These are phyloP conservation scores for Vachellia pachyceras DNA, from an alignment of 306 rosid species.

Conservation along the genomic window DNA sequence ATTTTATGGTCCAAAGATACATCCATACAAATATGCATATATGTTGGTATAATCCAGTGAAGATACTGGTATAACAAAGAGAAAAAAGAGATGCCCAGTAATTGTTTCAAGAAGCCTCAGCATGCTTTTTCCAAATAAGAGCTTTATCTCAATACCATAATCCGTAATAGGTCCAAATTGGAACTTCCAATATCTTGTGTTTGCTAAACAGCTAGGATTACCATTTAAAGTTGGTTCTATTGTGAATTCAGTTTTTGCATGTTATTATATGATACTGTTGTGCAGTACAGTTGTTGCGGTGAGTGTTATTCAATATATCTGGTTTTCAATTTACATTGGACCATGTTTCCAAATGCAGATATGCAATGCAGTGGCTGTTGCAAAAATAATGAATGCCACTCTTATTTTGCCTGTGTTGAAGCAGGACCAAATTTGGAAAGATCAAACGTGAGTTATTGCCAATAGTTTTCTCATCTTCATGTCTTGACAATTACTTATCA, in stretches of 20 bases:
- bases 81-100: not conserved
- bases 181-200: slow-evolving; percentile 25
- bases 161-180: too few relatives aligned
- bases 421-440: slow-evolving; percentile 99
- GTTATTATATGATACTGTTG: slow-evolving; percentile 29
- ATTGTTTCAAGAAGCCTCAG: slow-evolving; percentile 22
- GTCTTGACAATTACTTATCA: slow-evolving; percentile 4
- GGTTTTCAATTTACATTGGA: slow-evolving; percentile 19
- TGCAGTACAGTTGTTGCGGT: slow-evolving; percentile 1
- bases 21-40: not conserved
- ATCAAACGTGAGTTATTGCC: slow-evolving; percentile 85
- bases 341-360: slow-evolving; percentile 66
- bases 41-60: slow-evolving; percentile 14
- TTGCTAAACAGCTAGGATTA: slow-evolving; percentile 22
- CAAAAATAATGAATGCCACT: slow-evolving; percentile 96
- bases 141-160: too few relatives aligned
- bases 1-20: not conserved
- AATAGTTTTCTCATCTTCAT: slow-evolving; percentile 9
- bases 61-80: not conserved
- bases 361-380: slow-evolving; percentile 99
- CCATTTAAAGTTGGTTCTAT: slow-evolving; percentile 26
- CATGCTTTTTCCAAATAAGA: not conserved
- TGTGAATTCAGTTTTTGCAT: slow-evolving; percentile 20
- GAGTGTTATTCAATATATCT: slow-evolving; percentile 26
- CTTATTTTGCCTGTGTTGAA: slow-evolving; percentile 96